These are phyloP conservation scores for Mycena belliarum DNA, from an alignment of 768 basidiomycete genomes.

Conservation along the genomic window DNA sequence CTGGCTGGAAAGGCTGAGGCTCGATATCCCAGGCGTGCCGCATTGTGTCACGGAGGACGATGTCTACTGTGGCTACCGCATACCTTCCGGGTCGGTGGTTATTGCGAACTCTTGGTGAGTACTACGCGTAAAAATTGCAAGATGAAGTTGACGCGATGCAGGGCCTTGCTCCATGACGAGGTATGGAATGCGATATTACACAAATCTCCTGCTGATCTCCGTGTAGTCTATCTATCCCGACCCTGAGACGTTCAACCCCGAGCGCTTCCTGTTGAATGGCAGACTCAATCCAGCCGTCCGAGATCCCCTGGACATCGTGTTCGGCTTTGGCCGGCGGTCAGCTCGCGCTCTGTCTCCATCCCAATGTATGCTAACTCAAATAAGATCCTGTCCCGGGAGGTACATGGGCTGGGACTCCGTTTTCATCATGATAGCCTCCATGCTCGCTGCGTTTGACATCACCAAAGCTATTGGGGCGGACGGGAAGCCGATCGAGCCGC, in stretches of 20 bases:
- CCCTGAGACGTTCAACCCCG: neutral
- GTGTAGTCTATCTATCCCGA: neutral
- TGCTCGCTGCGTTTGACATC: neutral
- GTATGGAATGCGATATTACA: neutral
- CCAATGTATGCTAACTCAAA: no score
- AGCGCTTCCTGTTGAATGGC: constrained; percentile 1
- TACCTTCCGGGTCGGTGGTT: constrained; percentile 13
- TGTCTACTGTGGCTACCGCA: constrained; percentile 19
- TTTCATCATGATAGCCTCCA: neutral
- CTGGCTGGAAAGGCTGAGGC: neutral
- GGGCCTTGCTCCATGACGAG: constrained; percentile 2
- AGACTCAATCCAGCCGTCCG: neutral
- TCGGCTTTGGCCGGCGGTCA: constrained; percentile 10
- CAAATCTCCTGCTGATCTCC: neutral
- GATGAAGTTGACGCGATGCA: no score
- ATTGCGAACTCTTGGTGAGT: constrained; percentile 8
- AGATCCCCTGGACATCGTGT: neutral
- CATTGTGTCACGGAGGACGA: constrained; percentile 17
- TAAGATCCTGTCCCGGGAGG: neutral
- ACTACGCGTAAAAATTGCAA: no score
- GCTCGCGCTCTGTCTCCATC: no score
- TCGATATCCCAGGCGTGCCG: constrained; percentile 6
- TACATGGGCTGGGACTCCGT: neutral
- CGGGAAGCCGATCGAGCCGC: neutral
- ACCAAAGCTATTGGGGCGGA: neutral